phyloP scores from a whole-genome alignment of 2,329 filamentous ascomycete species.

The Neodidymelliopsis sp. region DNA sequence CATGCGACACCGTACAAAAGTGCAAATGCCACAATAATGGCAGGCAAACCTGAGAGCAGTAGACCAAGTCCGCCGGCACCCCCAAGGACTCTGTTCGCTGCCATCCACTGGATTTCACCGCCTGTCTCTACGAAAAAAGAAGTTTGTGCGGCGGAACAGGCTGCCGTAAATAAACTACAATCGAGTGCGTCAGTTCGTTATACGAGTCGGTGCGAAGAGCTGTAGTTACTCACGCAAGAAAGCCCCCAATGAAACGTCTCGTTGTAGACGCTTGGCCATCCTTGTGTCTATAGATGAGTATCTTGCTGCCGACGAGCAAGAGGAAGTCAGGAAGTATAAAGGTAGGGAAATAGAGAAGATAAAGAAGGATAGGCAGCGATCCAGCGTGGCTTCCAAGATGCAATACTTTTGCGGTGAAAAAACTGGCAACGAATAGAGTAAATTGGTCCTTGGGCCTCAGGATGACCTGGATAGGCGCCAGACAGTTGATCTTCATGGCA shows the following conservation, averaged over 20 bases:
- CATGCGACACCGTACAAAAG: slow-evolving; percentile 18
- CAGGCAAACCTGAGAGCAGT: slow-evolving; percentile 21
- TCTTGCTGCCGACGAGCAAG: slow-evolving; percentile 24
- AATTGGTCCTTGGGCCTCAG: slow-evolving; percentile 23
- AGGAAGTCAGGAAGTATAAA: slow-evolving; percentile 24
- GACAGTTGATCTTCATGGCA: slow-evolving; percentile 25
- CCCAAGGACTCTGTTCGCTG: slow-evolving; percentile 23
- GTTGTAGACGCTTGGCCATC: slow-evolving; percentile 16
- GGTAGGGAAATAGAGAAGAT: slow-evolving; percentile 26
- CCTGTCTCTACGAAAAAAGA: slow-evolving; percentile 26
- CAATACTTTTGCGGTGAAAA: slow-evolving; percentile 25
- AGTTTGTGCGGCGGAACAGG: slow-evolving; percentile 24
- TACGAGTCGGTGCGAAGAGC: too few species aligned
- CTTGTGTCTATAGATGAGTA: slow-evolving; percentile 22
- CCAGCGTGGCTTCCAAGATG: slow-evolving; percentile 25
- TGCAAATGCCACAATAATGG: slow-evolving; percentile 14
- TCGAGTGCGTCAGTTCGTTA: slow-evolving; percentile 2
- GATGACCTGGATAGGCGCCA: slow-evolving; percentile 25
- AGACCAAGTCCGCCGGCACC: slow-evolving; percentile 26
- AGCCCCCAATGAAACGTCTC: slow-evolving; percentile 10
- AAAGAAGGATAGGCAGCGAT: slow-evolving; percentile 26
- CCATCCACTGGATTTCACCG: slow-evolving; percentile 30
- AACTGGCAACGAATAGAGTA: slow-evolving; percentile 25
- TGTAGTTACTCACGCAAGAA: slow-evolving; percentile 22
- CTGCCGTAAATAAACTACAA: slow-evolving; percentile 20